Conservation (phyloP, 2,329 filamentous ascomycete species). For the Aspergillus neotritici region DNA sequence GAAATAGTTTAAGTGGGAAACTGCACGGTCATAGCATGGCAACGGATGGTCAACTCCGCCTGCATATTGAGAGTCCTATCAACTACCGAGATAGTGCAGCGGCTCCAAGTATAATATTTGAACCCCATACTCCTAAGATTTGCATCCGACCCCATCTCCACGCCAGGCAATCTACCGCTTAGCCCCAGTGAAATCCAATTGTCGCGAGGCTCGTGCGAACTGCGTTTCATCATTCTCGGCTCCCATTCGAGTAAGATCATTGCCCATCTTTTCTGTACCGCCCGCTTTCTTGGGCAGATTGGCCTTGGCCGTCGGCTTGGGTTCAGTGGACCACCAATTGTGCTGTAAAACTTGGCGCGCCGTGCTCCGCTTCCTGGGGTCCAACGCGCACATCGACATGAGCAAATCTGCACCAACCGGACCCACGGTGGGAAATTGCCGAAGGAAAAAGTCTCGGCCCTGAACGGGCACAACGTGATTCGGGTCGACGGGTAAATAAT, state of each 20-base stretch:
- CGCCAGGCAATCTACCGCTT: too few relatives aligned
- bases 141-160: too few relatives aligned
- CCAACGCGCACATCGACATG: slow-evolving; percentile 75
- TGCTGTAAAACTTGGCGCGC: slow-evolving; percentile 74
- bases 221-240: slow-evolving; percentile 63
- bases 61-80: too few relatives aligned
- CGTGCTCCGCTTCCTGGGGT: slow-evolving; percentile 78
- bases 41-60: too few relatives aligned
- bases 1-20: too few relatives aligned
- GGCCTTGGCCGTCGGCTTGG: slow-evolving; percentile 73
- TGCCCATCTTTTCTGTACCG: slow-evolving; percentile 68
- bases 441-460: slow-evolving; percentile 66
- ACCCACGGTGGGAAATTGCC: slow-evolving; percentile 74
- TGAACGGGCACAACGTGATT: slow-evolving; percentile 53
- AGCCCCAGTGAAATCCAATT: slow-evolving; percentile 64
- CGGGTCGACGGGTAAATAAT: slow-evolving; percentile 67
- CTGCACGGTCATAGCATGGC: too few relatives aligned
- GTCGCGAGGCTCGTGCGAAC: slow-evolving; percentile 70
- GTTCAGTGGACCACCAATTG: slow-evolving; percentile 78
- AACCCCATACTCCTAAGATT: too few relatives aligned
- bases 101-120: too few relatives aligned
- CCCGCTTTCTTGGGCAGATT: slow-evolving; percentile 73
- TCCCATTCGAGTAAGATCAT: slow-evolving; percentile 71
- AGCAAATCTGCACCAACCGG: slow-evolving; percentile 79
- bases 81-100: too few relatives aligned